Evolutionary conservation across 768 basidiomycete species (phyloP).

Genomic region (Lentinula guzmanii): DNA sequence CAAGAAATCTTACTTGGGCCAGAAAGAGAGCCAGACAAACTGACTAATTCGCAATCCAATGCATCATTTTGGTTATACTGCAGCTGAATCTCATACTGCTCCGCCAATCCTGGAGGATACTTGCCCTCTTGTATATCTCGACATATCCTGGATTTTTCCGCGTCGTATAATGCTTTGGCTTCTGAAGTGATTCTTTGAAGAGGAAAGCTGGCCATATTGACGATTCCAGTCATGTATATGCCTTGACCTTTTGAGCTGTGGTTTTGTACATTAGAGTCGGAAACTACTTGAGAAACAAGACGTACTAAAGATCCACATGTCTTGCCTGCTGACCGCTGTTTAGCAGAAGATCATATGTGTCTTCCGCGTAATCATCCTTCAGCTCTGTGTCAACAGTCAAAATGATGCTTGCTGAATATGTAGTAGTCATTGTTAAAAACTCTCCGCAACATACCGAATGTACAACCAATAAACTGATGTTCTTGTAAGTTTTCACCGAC

Average conservation of each 20-base stretch:
- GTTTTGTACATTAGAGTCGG: background rate
- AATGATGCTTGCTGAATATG: background rate
- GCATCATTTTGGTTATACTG: slow-evolving; percentile 7
- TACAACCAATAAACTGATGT: slow-evolving; percentile 22
- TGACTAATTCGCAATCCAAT: slow-evolving; percentile 26
- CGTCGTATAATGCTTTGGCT: slow-evolving; percentile 10
- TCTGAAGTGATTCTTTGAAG: slow-evolving; percentile 11
- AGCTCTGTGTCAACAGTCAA: slow-evolving; percentile 17
- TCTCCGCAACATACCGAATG: background rate
- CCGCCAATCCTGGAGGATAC: slow-evolving; percentile 9
- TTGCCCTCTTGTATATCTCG: slow-evolving; percentile 1
- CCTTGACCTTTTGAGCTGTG: slow-evolving; percentile 10
- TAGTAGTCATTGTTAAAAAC: background rate
- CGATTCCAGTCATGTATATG: slow-evolving; percentile 12
- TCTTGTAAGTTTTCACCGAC: slow-evolving; percentile 56
- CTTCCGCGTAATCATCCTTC: slow-evolving; percentile 19
- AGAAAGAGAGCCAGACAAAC: slow-evolving; percentile 19
- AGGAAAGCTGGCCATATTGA: slow-evolving; percentile 11
- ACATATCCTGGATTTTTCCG: slow-evolving; percentile 6
- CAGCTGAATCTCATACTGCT: slow-evolving; percentile 13
- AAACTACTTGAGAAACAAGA: background rate
- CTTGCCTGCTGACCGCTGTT: slow-evolving; percentile 21
- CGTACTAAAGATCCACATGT: slow-evolving; percentile 27
- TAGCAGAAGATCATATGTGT: slow-evolving; percentile 19
- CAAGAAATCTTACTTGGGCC: slow-evolving; percentile 11